phyloP scores from a whole-genome alignment of 129 eudicot species.

The Lactuca sativa region DNA sequence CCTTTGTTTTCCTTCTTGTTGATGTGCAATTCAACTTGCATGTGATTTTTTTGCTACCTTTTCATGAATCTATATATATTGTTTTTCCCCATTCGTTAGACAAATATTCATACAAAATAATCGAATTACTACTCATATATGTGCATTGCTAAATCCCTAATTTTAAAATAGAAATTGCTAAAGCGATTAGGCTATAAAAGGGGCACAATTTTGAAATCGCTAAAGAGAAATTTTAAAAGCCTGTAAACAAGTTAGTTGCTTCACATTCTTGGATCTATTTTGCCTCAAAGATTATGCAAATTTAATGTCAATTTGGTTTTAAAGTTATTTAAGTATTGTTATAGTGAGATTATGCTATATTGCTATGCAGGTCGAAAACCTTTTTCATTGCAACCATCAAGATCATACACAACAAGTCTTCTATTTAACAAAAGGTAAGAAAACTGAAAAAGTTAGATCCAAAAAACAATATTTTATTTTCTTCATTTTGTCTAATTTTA shows the following conservation, averaged over 20 bases:
- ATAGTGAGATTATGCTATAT: conserved; percentile 6
- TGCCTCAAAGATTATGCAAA: too few relatives aligned
- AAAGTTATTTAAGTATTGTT: background rate
- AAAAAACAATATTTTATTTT: background rate
- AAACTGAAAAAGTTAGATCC: conserved; percentile 13
- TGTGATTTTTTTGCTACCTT: background rate
- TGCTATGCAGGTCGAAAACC: conserved; percentile 51
- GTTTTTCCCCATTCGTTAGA: too few relatives aligned
- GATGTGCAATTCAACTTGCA: background rate
- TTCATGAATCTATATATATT: background rate
- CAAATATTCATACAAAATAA: too few relatives aligned
- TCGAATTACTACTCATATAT: background rate
- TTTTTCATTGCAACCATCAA: conserved; percentile 49
- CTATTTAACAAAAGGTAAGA: conserved; percentile 67
- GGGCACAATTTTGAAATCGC: too few relatives aligned
- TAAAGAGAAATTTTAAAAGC: too few relatives aligned
- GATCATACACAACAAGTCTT: conserved; percentile 48
- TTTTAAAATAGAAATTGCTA: background rate
- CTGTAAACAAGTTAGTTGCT: too few relatives aligned
- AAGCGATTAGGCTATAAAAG: background rate
- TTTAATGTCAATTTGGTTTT: background rate
- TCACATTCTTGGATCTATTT: too few relatives aligned
- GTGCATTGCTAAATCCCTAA: background rate
- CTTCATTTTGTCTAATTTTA: background rate
- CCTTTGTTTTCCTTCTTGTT: conserved; percentile 3